phyloP scores from a whole-genome alignment of 495 filamentous ascomycete species.

The Penicillium goetzii region DNA sequence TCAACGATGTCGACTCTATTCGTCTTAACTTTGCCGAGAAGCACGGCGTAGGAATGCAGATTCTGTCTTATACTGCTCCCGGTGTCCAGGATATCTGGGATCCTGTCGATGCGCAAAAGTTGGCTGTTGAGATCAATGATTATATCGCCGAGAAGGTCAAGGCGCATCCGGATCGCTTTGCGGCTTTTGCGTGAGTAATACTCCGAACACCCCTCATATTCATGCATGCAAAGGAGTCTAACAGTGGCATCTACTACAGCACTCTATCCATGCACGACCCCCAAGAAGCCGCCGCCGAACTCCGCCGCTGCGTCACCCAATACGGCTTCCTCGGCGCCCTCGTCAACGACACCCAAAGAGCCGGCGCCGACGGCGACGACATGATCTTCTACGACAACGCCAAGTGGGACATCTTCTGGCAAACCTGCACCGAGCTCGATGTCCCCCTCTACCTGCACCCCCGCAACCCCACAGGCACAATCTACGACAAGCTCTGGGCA shows the following conservation, averaged over 20 bases:
- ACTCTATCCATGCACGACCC: conserved; percentile 60
- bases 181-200: conserved; percentile 54
- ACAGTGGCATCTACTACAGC: conserved; percentile 18
- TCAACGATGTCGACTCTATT: conserved; percentile 54
- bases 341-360: conserved; percentile 60
- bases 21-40: conserved; percentile 58
- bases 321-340: conserved; percentile 62
- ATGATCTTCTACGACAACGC: conserved; percentile 63
- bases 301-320: conserved; percentile 57
- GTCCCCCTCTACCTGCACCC: conserved; percentile 69
- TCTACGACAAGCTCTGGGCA: conserved; percentile 55
- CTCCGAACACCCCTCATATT: background rate
- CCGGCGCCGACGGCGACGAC: conserved; percentile 53
- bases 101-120: conserved; percentile 45
- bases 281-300: conserved; percentile 56
- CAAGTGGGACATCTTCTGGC: conserved; percentile 62
- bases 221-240: background rate
- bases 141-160: conserved; percentile 57
- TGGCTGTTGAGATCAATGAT: conserved; percentile 59
- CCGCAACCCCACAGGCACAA: conserved; percentile 49
- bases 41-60: conserved; percentile 63
- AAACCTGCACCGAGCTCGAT: conserved; percentile 57
- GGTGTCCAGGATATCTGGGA: conserved; percentile 62
- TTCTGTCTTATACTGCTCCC: conserved; percentile 43
- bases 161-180: conserved; percentile 56